phyloP scores from a whole-genome alignment of 1,284 basidiomycete genomes.

The Neonothopanus nambi region DNA sequence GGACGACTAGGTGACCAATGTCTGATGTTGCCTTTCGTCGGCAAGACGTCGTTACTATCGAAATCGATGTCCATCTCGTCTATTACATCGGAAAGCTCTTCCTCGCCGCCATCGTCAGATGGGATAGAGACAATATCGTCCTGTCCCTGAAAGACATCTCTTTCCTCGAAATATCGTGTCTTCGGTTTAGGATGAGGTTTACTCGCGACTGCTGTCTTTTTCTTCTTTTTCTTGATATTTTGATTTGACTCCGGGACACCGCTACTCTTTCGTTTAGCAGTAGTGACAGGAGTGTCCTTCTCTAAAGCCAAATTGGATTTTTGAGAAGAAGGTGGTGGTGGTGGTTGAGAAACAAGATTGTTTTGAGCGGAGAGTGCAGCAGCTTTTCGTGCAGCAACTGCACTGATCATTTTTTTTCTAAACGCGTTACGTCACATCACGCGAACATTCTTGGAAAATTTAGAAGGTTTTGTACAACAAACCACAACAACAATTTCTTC shows the following conservation, averaged over 20 bases:
- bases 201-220: slow-evolving; percentile 29
- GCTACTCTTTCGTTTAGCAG: slow-evolving; percentile 27
- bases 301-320: background rate
- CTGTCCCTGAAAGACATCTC: slow-evolving; percentile 34
- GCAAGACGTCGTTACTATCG: background rate
- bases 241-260: slow-evolving; percentile 22
- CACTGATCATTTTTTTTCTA: slow-evolving; percentile 51
- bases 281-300: background rate
- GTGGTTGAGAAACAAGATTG: slow-evolving; percentile 15
- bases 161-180: slow-evolving; percentile 34
- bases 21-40: slow-evolving; percentile 28
- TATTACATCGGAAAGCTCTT: slow-evolving; percentile 1
- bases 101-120: slow-evolving; percentile 33
- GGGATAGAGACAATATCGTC: slow-evolving; percentile 40
- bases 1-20: slow-evolving; percentile 57
- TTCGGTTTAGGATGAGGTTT: slow-evolving; percentile 21
- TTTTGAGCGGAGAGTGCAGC: slow-evolving; percentile 34
- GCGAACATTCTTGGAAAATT: background rate
- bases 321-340: slow-evolving; percentile 21
- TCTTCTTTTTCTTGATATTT: slow-evolving; percentile 19
- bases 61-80: slow-evolving; percentile 4
- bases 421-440: background rate
- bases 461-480: too few relatives aligned
- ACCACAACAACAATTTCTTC: too few relatives aligned
- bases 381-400: slow-evolving; percentile 62